Conservation (phyloP, 331 rosid genomes). For the Acacia pycnantha region DNA sequence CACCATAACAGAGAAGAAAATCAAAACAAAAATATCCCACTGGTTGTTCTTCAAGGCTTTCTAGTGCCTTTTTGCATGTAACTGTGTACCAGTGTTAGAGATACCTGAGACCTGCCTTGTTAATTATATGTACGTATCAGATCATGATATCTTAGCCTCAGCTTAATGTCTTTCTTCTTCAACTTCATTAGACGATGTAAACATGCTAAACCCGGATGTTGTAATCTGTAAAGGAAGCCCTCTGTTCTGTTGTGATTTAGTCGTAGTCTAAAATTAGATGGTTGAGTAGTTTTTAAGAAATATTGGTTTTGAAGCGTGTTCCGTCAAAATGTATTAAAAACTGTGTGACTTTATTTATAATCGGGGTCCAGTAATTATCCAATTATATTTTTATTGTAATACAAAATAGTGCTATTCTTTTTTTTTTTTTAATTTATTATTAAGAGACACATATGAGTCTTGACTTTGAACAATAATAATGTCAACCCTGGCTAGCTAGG, state of each 20-base stretch:
- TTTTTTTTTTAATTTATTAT: background rate
- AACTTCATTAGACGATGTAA: background rate
- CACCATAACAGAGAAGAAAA: conserved; percentile 72
- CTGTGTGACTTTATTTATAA: background rate
- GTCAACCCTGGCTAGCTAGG: background rate
- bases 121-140: background rate
- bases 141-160: background rate
- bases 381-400: background rate
- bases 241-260: background rate
- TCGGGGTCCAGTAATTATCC: background rate
- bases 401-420: background rate
- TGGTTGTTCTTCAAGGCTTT: conserved; percentile 52
- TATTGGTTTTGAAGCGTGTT: background rate
- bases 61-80: background rate
- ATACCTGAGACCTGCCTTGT: background rate
- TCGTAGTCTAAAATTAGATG: background rate
- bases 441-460: too few species aligned
- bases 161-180: background rate
- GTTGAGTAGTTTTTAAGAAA: background rate
- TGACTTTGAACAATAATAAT: background rate
- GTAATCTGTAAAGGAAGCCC: background rate
- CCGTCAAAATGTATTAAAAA: background rate
- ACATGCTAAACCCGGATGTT: background rate
- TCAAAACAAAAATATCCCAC: conserved; percentile 41
- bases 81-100: background rate